Evolutionary conservation across 148 eudicot genomes (phyloP), one percentile per base, ranked within the genome.

Genomic region (Vaccinium macrocarpon): DNA sequence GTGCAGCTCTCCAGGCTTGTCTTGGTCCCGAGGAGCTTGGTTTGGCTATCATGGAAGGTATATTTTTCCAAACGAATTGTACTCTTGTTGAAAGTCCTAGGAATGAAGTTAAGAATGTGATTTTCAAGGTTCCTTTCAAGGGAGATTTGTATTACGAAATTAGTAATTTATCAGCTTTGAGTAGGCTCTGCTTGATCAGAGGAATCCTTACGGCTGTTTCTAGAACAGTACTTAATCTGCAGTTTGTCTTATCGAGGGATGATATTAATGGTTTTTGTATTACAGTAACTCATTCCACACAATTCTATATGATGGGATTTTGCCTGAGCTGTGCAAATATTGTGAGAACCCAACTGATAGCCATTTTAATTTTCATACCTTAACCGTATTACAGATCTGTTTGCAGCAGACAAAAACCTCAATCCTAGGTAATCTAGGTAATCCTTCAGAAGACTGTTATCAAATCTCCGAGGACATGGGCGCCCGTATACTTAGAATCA

Each of bases 371-470:
- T 97, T 97, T 83, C 99, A 97, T 87, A 89, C 96, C 62, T 87
- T 95, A 82, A 97, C 99, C 4, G 99, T 97, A 84, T 86, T 95
- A 93, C 98, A 97, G 84, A 97, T 97, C 50, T 97, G 99, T 89
- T 87, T 97, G 87, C 99, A 97, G 86, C 99, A 97, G 96, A 92
- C 95, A 52, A 97, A 95, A 90, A 95, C 98, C 42, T 93, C 91
- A 62, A 85, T 93, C 56, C 88, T 88, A 86, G 85, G 90, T 68
- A 91, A 93, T 84, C 85, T 82, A 56, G 82, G 86, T 83, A 86
- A 88, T 71, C n/a, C 18, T 25, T 48, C 75, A 7, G 85, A 88
- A 84, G 86, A 85, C 84, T 83, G 82, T 78, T 88, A 89, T 84
- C 92, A 89, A 21, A 89, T 97, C 13, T 90, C 99, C 1, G 97